Conservation (phyloP, 805 yeast species). For the Cyberlindnera mrakii region DNA sequence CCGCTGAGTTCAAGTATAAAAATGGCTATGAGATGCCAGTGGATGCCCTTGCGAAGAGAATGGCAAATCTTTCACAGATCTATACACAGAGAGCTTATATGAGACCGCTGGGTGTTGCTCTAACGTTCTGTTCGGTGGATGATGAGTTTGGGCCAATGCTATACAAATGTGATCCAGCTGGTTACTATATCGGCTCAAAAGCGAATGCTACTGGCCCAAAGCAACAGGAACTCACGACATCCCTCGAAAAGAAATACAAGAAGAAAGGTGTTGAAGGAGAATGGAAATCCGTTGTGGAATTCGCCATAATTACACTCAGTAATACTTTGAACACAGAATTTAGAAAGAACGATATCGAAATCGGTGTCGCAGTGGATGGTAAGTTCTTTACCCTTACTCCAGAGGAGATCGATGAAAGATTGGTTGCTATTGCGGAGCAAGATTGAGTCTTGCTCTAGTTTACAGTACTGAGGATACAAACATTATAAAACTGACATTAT, state of each 20-base stretch:
- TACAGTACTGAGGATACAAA: too few relatives aligned
- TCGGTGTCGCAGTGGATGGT: slow-evolving; percentile 74
- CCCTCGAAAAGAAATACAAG: slow-evolving; percentile 86
- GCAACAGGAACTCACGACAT: slow-evolving; percentile 90
- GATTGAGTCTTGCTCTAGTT: slow-evolving; percentile 42
- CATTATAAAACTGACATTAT: too few relatives aligned
- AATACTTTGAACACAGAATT: slow-evolving; percentile 89
- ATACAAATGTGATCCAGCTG: slow-evolving; percentile 96
- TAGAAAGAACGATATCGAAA: slow-evolving; percentile 86
- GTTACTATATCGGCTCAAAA: slow-evolving; percentile 83
- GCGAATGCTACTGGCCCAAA: slow-evolving; percentile 96
- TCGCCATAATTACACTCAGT: slow-evolving; percentile 80
- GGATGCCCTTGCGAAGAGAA: slow-evolving; percentile 84
- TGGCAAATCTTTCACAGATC: slow-evolving; percentile 93
- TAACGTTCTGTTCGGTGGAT: slow-evolving; percentile 82
- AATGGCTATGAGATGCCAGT: slow-evolving; percentile 97
- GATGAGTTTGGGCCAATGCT: slow-evolving; percentile 87
- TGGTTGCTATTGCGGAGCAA: slow-evolving; percentile 93
- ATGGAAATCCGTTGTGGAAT: slow-evolving; percentile 86
- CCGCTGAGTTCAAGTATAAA: slow-evolving; percentile 89
- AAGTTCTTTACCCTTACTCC: slow-evolving; percentile 69
- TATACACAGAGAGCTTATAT: slow-evolving; percentile 97
- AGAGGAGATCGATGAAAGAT: slow-evolving; percentile 91
- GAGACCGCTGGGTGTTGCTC: slow-evolving; percentile 95
- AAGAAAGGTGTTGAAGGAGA: slow-evolving; percentile 67